Evolutionary conservation across 169 alveolate species (phyloP), one percentile per base, ranked within the genome.

Genomic region (Eimeria falciformis): DNA sequence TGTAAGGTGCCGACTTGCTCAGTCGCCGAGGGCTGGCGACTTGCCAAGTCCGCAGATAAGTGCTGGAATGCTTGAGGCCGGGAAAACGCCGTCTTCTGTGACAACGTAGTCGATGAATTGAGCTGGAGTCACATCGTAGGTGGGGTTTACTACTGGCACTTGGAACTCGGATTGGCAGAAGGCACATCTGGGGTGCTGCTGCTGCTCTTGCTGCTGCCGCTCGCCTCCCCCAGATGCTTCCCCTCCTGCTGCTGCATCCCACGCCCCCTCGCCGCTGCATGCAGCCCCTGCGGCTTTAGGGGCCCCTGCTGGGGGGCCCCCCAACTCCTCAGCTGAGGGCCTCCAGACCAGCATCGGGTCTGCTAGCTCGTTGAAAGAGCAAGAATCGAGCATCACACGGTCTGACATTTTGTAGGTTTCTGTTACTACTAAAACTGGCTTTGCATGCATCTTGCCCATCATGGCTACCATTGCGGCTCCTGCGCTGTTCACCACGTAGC

Each of bases 401-500:
- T 82, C 90, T 12, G 65, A 82, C 90, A 58, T 33, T 65, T 82
- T 82, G 78, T 82, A 82, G 78, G 53, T 55, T 25, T 82, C 90
- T 5, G 55, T n/a, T 6, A 55, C 29, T 21, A 82, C 90, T 3
- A 82, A 29, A 7, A 82, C 68, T 27, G 90, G 90, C 75, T 82
- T 82, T 27, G 75, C 78, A 53, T 82, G 46, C 55, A 25, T 17
- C n/a, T 58, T 55, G 2, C 65, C 90, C 5, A 21, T 40, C 78
- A 56, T 56, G 62, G 90, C 90, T 17, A 33, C 90, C 11, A 43
- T 21, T 5, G 90, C 90, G 3, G 90, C 75, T 4, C 90, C 90
- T 7, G 90, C 90, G 27, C 90, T 50, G 40, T 58, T 58, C 65
- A 82, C 79, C 33, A 82, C 90, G 7, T 55, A 21, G 12, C 77